Conservation (phyloP, 306 rosid species). For the Quercus alba region DNA sequence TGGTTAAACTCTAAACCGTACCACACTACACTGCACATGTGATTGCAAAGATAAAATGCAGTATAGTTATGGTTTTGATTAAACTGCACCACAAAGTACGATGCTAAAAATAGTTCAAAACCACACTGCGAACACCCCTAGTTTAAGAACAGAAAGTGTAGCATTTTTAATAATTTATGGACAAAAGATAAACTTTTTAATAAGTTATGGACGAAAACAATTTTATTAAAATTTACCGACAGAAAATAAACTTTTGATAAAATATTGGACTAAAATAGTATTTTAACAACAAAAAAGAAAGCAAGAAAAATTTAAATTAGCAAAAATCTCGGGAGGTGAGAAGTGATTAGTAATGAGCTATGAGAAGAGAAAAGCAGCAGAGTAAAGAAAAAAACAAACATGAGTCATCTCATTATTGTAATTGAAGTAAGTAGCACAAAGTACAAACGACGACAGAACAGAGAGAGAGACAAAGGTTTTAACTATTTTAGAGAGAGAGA, state of each 20-base stretch:
- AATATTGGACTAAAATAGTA: too few species aligned
- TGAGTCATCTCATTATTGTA: neutral
- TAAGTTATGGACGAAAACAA: too few species aligned
- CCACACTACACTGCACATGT: rapidly evolving
- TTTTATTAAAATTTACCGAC: too few species aligned
- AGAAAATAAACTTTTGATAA: too few species aligned
- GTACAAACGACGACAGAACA: neutral
- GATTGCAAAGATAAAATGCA: rapidly evolving
- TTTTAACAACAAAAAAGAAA: too few species aligned
- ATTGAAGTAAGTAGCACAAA: neutral
- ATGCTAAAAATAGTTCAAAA: rapidly evolving
- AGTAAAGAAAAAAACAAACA: neutral
- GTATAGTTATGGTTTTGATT: rapidly evolving
- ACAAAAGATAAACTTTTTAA: rapidly evolving
- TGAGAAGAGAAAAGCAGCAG: too few species aligned
- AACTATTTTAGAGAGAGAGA: neutral
- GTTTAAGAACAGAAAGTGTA: too few species aligned
- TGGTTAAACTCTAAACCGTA: too few species aligned
- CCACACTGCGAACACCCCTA: rapidly evolving
- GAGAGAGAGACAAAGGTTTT: neutral
- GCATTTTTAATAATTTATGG: too few species aligned
- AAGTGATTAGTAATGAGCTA: too few species aligned
- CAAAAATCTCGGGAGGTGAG: too few species aligned
- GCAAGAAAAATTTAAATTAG: too few species aligned
- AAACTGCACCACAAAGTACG: rapidly evolving